Evolutionary conservation across 768 basidiomycete genomes (phyloP), one percentile per base, ranked within the genome.

Genomic region (Russula abietina): DNA sequence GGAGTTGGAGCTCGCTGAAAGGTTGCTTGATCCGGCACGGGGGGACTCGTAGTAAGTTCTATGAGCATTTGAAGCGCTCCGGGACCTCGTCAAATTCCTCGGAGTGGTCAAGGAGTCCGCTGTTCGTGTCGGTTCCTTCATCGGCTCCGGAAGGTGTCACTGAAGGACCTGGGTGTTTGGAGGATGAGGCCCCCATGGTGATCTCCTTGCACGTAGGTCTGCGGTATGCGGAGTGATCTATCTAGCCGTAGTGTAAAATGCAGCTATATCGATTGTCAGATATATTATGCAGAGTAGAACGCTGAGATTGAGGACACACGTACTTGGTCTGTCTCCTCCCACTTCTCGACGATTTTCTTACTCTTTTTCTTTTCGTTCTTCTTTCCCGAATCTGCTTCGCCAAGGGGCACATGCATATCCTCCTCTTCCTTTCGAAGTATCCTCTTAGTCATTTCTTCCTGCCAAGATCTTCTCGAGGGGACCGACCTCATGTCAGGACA

Each of bases 181-280:
- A 60, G 61, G 64, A 65, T 28, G 68, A 61, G n/a, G 57, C 59
- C 22, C 68, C 72, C 75, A 60, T 72, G 1, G 88, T 86, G 28
- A 97, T 78, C 72, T 98, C 93, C 41, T 82, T 75, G 72, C 94
- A 94, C 0, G 93, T 95, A 1, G 95, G 95, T 3, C 93, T 77
- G 59, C 85, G 53, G n/a, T n/a, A n/a, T n/a, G n/a, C n/a, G n/a
- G n/a, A n/a, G n/a, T n/a, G n/a, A n/a, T n/a, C n/a, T n/a, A 99
- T 86, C 97, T 96, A 99, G 1, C 96, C 97, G 30, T 96, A 91
- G 73, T 96, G 95, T 22, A 98, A 79, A 66, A 99, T 97, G 73
- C 97, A 99, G 73, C 95, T 98, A 69, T 52, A 41, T 33, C 17
- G 58, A 32, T 17, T 14, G 12, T 46, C 55, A 32, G 51, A 59